phyloP scores from a whole-genome alignment of 2,329 filamentous ascomycete genomes.

The Periconia sp. region DNA sequence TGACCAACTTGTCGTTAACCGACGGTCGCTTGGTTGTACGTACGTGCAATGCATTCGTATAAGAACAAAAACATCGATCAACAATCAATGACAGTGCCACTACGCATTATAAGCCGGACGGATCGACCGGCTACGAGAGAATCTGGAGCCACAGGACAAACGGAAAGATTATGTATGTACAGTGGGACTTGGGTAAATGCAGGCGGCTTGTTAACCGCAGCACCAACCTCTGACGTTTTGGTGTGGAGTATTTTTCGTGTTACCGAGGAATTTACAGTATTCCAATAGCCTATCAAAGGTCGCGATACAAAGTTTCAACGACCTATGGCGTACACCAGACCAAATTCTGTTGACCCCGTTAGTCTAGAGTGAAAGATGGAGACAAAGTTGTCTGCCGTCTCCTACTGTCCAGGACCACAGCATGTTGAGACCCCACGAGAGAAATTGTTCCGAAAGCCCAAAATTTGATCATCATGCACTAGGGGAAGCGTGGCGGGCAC shows the following conservation, averaged over 20 bases:
- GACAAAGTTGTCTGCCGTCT: not conserved
- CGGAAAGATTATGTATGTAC: too few relatives aligned
- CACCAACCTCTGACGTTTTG: not conserved
- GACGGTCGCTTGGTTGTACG: too few relatives aligned
- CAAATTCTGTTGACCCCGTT: conserved; percentile 3
- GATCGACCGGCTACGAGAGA: too few relatives aligned
- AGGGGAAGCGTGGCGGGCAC: conserved; percentile 25
- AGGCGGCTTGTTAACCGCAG: not conserved
- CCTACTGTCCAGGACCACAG: not conserved
- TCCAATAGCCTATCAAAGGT: not conserved
- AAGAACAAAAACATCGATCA: not conserved
- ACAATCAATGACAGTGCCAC: not conserved
- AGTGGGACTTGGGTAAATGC: not conserved
- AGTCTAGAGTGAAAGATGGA: not conserved
- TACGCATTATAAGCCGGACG: too few relatives aligned
- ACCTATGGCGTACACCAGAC: conserved; percentile 4
- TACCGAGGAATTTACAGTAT: not conserved
- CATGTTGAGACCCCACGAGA: conserved; percentile 18
- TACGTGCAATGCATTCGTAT: not conserved
- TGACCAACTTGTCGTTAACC: too few relatives aligned
- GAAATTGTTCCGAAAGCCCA: conserved; percentile 21
- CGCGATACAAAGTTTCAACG: not conserved
- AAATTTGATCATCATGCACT: conserved; percentile 19
- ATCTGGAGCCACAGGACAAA: too few relatives aligned
- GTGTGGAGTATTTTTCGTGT: not conserved